phyloP scores from a whole-genome alignment of 2,329 filamentous ascomycete species.

The Thermochaetoides dissita region DNA sequence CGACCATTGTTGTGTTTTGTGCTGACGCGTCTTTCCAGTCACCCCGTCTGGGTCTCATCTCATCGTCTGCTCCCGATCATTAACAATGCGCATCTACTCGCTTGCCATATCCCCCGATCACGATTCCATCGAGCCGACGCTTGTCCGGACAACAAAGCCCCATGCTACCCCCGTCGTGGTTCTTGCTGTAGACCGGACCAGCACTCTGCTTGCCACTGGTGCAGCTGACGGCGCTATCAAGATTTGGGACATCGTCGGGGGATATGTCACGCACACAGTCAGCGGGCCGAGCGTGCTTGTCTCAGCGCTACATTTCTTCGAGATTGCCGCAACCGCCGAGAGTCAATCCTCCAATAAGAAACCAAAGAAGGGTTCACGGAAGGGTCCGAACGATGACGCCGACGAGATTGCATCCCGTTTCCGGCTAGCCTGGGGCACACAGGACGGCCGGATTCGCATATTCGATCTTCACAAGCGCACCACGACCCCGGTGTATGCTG shows the following conservation, averaged over 20 bases:
- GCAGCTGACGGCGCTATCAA: slow-evolving; percentile 89
- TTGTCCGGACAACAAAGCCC: slow-evolving; percentile 72
- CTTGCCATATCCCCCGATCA: slow-evolving; percentile 47
- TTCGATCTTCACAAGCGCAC: slow-evolving; percentile 83
- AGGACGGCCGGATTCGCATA: slow-evolving; percentile 82
- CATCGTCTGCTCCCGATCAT: slow-evolving; percentile 82
- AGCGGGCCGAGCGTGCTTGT: slow-evolving; percentile 84
- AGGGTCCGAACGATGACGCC: slow-evolving; percentile 29
- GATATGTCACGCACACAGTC: slow-evolving; percentile 90
- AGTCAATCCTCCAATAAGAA: slow-evolving; percentile 26
- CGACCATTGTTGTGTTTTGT: slow-evolving; percentile 3
- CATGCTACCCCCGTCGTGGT: slow-evolving; percentile 84
- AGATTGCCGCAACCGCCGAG: slow-evolving; percentile 39
- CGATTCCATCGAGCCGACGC: slow-evolving; percentile 46
- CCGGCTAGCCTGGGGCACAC: slow-evolving; percentile 75
- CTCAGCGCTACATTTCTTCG: slow-evolving; percentile 84
- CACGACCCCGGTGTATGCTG: slow-evolving; percentile 45
- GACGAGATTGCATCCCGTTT: slow-evolving; percentile 44
- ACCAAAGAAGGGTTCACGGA: slow-evolving; percentile 27
- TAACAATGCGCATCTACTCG: slow-evolving; percentile 85
- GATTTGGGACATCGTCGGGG: slow-evolving; percentile 85
- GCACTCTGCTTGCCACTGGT: slow-evolving; percentile 82
- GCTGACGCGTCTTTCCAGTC: slow-evolving; percentile 35
- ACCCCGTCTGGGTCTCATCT: slow-evolving; percentile 81
- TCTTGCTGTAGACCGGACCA: slow-evolving; percentile 69